Percentiles rank a stretch among this genome's conserved stretches.
Conservation (phyloP, 2,329 filamentous ascomycete species). For the Cordyceps fumosorosea region DNA sequence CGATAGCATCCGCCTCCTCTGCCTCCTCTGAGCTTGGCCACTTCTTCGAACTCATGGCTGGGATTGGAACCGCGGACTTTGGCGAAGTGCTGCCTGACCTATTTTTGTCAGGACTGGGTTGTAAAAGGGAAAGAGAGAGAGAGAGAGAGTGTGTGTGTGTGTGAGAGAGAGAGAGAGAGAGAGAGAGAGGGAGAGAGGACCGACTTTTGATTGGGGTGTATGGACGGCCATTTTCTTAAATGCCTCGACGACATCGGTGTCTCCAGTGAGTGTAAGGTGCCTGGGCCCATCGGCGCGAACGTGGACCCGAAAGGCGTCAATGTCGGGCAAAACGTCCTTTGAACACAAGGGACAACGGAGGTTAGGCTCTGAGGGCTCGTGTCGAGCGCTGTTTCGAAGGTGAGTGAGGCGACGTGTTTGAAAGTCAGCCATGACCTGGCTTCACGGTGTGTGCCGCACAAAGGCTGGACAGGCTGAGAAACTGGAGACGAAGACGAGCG, state of each 20-base stretch:
- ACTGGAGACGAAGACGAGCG: background rate
- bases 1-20: too few species aligned
- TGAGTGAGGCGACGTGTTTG: slow-evolving; percentile 20
- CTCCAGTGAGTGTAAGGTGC: slow-evolving; percentile 18
- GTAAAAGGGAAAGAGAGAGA: background rate
- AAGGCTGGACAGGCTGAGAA: background rate
- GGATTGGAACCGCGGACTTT: background rate
- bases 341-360: slow-evolving; percentile 21
- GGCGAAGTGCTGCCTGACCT: background rate
- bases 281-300: slow-evolving; percentile 15
- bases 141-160: too few species aligned
- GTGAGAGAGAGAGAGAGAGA: too few species aligned
- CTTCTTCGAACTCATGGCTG: background rate
- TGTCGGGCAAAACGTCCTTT: slow-evolving; percentile 17
- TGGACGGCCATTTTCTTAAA: slow-evolving; percentile 20
- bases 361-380: slow-evolving; percentile 15
- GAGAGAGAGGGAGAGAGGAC: background rate
- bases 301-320: slow-evolving; percentile 24
- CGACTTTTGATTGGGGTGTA: slow-evolving; percentile 10
- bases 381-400: slow-evolving; percentile 19
- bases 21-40: too few species aligned
- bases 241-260: slow-evolving; percentile 21
- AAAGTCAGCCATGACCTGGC: slow-evolving; percentile 4
- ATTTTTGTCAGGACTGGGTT: background rate
- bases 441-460: background rate